These are phyloP conservation scores for Carex parvula DNA, from an alignment of 176 grass and related monocot species.

Conservation along the genomic window DNA sequence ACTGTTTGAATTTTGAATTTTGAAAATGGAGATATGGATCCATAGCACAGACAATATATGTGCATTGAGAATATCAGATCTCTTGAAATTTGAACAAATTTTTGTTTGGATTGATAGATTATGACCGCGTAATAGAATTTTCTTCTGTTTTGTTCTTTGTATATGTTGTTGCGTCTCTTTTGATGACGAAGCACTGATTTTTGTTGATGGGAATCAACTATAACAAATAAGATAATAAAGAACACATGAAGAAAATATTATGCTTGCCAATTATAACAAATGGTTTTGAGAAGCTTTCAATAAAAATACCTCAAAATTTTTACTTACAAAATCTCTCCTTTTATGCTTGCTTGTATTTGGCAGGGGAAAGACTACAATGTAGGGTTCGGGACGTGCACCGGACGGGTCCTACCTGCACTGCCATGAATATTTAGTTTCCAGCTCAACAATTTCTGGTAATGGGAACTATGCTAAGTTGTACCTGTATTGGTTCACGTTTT, in stretches of 20 bases:
- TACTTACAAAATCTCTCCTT: neutral
- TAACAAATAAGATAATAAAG: neutral
- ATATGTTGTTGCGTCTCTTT: neutral
- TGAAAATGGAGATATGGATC: too few species aligned
- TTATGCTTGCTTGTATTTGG: slow-evolving; percentile 10
- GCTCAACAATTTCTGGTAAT: neutral
- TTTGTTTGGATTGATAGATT: neutral
- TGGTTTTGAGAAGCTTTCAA: neutral
- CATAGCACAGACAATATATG: too few species aligned
- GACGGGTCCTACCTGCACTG: slow-evolving; percentile 58
- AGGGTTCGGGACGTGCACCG: slow-evolving; percentile 82
- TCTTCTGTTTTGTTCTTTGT: neutral
- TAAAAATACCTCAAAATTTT: neutral
- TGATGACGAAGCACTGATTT: neutral
- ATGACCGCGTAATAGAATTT: neutral
- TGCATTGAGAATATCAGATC: neutral
- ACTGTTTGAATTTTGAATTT: too few species aligned
- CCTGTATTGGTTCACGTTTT: neutral
- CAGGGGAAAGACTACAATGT: slow-evolving; percentile 76
- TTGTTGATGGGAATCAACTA: neutral
- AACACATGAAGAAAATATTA: neutral
- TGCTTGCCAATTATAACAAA: neutral
- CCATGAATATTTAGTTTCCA: slow-evolving; percentile 36
- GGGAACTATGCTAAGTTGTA: neutral
- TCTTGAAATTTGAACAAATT: neutral